These are phyloP conservation scores for Fusarium guadeloupense DNA, from an alignment of 2,329 filamentous ascomycete genomes.

Conservation along the genomic window DNA sequence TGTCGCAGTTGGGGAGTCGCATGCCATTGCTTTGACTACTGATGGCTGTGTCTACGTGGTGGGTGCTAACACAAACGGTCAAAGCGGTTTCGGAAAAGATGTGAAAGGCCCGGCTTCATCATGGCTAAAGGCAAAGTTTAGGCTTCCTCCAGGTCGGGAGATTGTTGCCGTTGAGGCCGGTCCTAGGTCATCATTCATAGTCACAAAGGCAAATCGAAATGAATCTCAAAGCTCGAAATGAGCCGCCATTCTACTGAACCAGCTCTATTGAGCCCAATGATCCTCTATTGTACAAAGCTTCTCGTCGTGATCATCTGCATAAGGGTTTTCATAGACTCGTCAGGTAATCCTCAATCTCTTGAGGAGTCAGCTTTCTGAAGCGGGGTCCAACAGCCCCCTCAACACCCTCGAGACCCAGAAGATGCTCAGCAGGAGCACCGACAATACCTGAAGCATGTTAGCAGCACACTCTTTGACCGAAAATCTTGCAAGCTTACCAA, in stretches of 20 bases:
- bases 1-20: conserved; percentile 65
- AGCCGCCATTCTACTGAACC: conserved; percentile 33
- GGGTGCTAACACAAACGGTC: conserved; percentile 67
- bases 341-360: conserved; percentile 99
- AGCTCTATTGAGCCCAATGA: conserved; percentile 52
- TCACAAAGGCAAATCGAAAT: conserved; percentile 45
- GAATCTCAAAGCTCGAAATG: conserved; percentile 17
- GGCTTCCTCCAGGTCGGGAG: conserved; percentile 37
- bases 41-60: conserved; percentile 62
- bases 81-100: conserved; percentile 59
- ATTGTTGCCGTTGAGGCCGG: conserved; percentile 59
- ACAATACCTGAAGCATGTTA: conserved; percentile 76
- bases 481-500: conserved; percentile 68
- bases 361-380: conserved; percentile 93
- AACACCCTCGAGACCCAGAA: conserved; percentile 90
- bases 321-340: conserved; percentile 82
- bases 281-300: conserved; percentile 59
- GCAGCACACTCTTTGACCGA: not conserved
- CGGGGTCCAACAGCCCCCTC: conserved; percentile 85
- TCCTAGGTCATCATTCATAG: conserved; percentile 59
- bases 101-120: conserved; percentile 27
- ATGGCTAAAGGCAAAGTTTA: conserved; percentile 52
- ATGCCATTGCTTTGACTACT: conserved; percentile 65
- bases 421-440: conserved; percentile 89
- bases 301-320: conserved; percentile 39